These are phyloP conservation scores for Salix caprea DNA, from an alignment of 345 rosid species.

Conservation along the genomic window DNA sequence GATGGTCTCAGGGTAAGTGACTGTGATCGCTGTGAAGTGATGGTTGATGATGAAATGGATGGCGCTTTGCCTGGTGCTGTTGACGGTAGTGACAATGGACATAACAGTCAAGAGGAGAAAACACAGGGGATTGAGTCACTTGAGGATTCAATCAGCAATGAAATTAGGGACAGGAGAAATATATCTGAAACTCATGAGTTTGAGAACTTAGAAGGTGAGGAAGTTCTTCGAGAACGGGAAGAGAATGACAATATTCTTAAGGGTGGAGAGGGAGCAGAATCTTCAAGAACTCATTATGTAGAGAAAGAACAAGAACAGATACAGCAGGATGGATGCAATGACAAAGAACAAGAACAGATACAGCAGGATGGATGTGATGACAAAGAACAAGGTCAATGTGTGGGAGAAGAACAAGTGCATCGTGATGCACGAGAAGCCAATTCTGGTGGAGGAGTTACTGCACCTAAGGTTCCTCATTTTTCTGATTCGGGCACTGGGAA, in stretches of 20 bases:
- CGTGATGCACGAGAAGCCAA: neutral
- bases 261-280: neutral
- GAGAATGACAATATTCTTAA: neutral
- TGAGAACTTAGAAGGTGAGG: slow-evolving; percentile 6
- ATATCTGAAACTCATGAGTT: neutral
- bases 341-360: slow-evolving; percentile 4
- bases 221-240: slow-evolving; percentile 10
- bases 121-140: neutral
- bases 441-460: neutral
- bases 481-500: slow-evolving; percentile 20
- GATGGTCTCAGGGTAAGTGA: neutral
- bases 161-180: neutral
- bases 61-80: neutral
- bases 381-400: neutral
- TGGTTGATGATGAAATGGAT: neutral
- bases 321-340: neutral
- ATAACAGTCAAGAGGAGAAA: neutral
- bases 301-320: neutral
- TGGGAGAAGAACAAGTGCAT: neutral
- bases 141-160: neutral
- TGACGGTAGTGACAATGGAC: neutral
- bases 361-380: slow-evolving; percentile 1
- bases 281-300: neutral
- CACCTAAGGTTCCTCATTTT: neutral
- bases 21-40: neutral